phyloP scores from a whole-genome alignment of 2,329 filamentous ascomycete species.

The Tricladium varicosporioides region DNA sequence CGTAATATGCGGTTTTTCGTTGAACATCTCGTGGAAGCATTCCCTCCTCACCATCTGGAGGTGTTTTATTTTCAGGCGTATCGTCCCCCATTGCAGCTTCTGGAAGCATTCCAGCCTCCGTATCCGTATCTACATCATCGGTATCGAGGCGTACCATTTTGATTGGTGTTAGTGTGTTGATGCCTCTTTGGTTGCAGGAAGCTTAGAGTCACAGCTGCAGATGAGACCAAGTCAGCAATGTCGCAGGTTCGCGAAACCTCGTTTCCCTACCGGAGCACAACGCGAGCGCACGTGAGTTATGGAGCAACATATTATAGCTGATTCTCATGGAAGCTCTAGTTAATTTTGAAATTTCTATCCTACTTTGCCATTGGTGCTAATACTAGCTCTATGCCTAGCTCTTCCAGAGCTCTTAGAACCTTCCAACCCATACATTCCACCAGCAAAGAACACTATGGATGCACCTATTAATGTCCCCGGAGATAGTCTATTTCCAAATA shows the following conservation, averaged over 20 bases:
- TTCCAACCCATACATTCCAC: constrained; percentile 87
- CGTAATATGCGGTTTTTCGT: constrained; percentile 82
- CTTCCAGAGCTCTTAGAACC: constrained; percentile 38
- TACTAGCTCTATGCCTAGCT: constrained; percentile 29
- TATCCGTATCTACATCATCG: constrained; percentile 1
- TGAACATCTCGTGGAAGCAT: constrained; percentile 61
- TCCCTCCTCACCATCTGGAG: constrained; percentile 37
- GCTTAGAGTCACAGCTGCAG: too few relatives aligned
- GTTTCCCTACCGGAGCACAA: background rate
- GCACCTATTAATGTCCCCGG: constrained; percentile 78
- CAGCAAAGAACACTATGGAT: constrained; percentile 81
- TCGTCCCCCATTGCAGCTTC: constrained; percentile 28
- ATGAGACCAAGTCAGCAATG: background rate
- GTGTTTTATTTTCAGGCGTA: constrained; percentile 24
- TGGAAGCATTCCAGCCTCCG: constrained; percentile 26
- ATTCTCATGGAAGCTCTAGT: background rate
- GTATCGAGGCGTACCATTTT: background rate
- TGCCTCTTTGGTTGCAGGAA: background rate
- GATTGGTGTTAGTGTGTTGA: background rate
- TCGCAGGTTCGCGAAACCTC: background rate
- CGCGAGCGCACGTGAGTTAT: background rate
- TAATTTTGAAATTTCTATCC: constrained; percentile 21
- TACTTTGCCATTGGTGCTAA: constrained; percentile 28
- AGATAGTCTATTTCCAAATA: constrained; percentile 85
- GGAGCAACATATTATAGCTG: too few relatives aligned